Base-by-base conservation (phyloP, 163 green algal genomes). In the Chlorella variabilis region DNA sequence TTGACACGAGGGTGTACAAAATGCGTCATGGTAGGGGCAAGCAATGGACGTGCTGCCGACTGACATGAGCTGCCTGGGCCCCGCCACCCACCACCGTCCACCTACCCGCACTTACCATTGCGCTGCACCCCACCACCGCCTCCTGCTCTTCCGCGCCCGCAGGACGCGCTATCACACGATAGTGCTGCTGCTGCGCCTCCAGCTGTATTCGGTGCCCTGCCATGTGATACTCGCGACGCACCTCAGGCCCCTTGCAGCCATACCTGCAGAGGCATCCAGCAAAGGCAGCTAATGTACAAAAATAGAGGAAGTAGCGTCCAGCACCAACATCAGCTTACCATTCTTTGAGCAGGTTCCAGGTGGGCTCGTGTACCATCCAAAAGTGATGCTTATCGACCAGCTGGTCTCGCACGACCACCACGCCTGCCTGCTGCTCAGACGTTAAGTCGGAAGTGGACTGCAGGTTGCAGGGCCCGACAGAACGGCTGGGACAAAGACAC, bases 301-400 rank as follows among this genome's bases (percentile, higher is more conserved):
- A n/a, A n/a, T n/a, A n/a, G n/a, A n/a, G 34, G 34, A 34, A 31
- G 18, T 6, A 13, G 34, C 8, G 38, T 31, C 11, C 2, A 38
- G 7, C 58, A 67, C 58, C 58, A 34, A 31, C 58, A 31, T 29
- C 13, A n/a, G 54, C 75, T 36, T 51, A 89, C 85, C 85, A 89
- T 29, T 67, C 23, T 33, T 81, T 83, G 5, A 89, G 54, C 65
- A 89, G 71, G 2, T 85, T 36, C 83, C 83, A 90, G 5, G 85
- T 83, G 17, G 68, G 33, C 45, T 86, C 66, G 33, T 48, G n/a
- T 1, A 89, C 7, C 36, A 78, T 11, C 63, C 65, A 84, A n/a
- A 83, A 90, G 51, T 87, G 58, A 4, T 34, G 18, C 54, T 80
- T 73, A 41, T 88, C 83, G 18, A 62, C n/a, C 61, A 89, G 58